Conservation (phyloP, 2,329 filamentous ascomycete genomes). For the Calonectria pauciramosa region DNA sequence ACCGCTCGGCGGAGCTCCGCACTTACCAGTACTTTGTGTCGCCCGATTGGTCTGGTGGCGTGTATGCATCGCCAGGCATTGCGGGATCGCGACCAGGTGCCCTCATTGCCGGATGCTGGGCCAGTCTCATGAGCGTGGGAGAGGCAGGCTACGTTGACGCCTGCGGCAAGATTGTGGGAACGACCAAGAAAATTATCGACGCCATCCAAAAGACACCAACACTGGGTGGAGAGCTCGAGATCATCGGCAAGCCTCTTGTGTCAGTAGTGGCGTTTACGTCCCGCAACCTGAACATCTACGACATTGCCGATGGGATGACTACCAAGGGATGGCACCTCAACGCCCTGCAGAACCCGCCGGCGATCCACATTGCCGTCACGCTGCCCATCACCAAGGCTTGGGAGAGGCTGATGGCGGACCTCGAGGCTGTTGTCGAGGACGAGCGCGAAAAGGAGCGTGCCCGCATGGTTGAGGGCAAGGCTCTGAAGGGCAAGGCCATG, state of each 20-base stretch:
- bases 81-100: slow-evolving; percentile 94
- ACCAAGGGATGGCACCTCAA: slow-evolving; percentile 95
- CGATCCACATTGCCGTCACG: slow-evolving; percentile 95
- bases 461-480: slow-evolving; percentile 77
- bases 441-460: slow-evolving; percentile 87
- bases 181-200: slow-evolving; percentile 84
- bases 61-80: slow-evolving; percentile 93
- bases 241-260: slow-evolving; percentile 89
- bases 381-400: slow-evolving; percentile 85
- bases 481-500: slow-evolving; percentile 73
- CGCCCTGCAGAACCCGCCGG: slow-evolving; percentile 89
- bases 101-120: slow-evolving; percentile 96
- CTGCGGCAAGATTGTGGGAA: slow-evolving; percentile 89
- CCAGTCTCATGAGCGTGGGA: slow-evolving; percentile 88
- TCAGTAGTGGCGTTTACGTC: slow-evolving; percentile 91
- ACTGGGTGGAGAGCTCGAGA: slow-evolving; percentile 79
- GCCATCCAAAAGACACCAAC: slow-evolving; percentile 78
- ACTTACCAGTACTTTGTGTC: slow-evolving; percentile 97
- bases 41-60: slow-evolving; percentile 94
- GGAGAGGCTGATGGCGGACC: slow-evolving; percentile 82
- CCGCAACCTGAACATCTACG: slow-evolving; percentile 91
- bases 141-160: slow-evolving; percentile 89
- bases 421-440: slow-evolving; percentile 75
- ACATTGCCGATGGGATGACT: slow-evolving; percentile 91
- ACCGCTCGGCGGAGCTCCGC: slow-evolving; percentile 83